Evolutionary conservation across 257 asterid species (phyloP).

Genomic region (Cordia subcordata): DNA sequence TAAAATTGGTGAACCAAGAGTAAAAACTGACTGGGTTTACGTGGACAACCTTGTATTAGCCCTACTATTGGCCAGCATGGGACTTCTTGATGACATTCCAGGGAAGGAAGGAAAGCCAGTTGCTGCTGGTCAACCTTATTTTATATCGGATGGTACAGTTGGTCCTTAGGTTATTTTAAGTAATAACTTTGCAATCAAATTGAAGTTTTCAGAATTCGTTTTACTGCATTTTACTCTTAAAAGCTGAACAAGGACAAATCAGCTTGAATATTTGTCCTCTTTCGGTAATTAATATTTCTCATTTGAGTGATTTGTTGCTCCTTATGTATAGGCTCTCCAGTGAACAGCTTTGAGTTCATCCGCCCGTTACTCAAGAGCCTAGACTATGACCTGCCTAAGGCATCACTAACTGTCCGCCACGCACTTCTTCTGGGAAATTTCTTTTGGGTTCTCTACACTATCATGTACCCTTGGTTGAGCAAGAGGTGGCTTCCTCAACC

Average conservation of each 20-base stretch:
- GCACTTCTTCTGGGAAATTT: constrained; percentile 77
- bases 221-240: too few species aligned
- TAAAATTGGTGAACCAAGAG: constrained; percentile 52
- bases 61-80: constrained; percentile 93
- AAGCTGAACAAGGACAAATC: too few species aligned
- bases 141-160: constrained; percentile 84
- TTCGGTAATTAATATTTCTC: too few species aligned
- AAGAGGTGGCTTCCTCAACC: constrained; percentile 88
- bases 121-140: constrained; percentile 94
- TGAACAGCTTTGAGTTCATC: constrained; percentile 83
- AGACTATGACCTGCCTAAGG: constrained; percentile 68
- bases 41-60: constrained; percentile 83
- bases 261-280: too few species aligned
- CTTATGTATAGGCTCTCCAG: constrained; percentile 61
- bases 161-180: too few species aligned
- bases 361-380: constrained; percentile 62
- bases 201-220: too few species aligned
- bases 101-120: constrained; percentile 71
- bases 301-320: background rate
- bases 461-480: constrained; percentile 67
- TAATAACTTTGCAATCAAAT: too few species aligned
- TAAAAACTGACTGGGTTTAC: constrained; percentile 89
- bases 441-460: constrained; percentile 53
- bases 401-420: constrained; percentile 53
- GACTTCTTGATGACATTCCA: constrained; percentile 85